Evolutionary conservation across 495 filamentous ascomycete genomes (phyloP), one percentile per base, ranked within the genome.

Genomic region (Xylaria bambusicola): DNA sequence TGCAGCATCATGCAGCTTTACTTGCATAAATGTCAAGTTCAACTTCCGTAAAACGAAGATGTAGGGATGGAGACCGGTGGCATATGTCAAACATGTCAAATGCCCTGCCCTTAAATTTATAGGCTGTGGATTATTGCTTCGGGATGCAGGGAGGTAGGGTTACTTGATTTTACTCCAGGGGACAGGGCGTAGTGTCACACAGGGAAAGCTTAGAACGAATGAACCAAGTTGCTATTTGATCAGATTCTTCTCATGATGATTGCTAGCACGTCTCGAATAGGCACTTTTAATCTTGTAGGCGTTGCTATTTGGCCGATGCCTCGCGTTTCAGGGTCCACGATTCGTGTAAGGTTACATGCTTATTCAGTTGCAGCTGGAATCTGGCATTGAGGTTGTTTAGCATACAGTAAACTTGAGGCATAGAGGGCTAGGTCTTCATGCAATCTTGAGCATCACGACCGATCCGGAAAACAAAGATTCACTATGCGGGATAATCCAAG

Each of bases 101-200:
- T 41, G 20, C 13, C 23, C 36, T 4, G 10, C 49, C 35, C 36
- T 44, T 21, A 4, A 17, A 5, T 6, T n/a, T 27, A 24, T 15
- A 38, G 13, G 20, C 15, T 54, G 36, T 17, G 31, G 36, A 35
- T 38, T 26, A 54, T 33, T 2, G 38, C 52, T 54, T 23, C 38
- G 26, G 36, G 50, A 44, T 31, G 38, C 52, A 38, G 17, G 38
- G 36, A 38, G 17, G 52, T 44, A 42, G 23, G 26, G 8, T 44
- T 44, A 21, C 36, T 21, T 44, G 10, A 42, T 54, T 24, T 54
- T 24, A 21, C n/a, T 17, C 6, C 35, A 44, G 24, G 38, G 52
- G 38, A 21, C 26, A 38, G 52, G 10, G 29, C 38, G 52, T 26
- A 10, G 44, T 54, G 52, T 12, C 42, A 54, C 52, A 21, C 23